Conservation (phyloP, 2,329 filamentous ascomycete genomes). For the Pseudocercospora fijiensis region DNA sequence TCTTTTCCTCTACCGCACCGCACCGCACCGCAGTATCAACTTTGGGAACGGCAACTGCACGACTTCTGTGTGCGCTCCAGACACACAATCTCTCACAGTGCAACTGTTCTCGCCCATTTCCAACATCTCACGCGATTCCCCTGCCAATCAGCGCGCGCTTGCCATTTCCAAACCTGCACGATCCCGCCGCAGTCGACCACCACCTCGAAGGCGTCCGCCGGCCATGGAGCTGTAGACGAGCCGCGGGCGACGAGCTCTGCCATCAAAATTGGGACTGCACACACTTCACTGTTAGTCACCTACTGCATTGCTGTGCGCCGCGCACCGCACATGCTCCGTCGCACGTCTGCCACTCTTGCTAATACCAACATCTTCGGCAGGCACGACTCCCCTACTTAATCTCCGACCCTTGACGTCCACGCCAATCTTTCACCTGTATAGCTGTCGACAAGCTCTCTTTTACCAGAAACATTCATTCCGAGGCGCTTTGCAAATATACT, state of each 20-base stretch:
- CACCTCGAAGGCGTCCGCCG: constrained; percentile 4
- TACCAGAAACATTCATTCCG: neutral
- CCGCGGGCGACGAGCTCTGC: constrained; percentile 12
- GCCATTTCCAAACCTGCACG: constrained; percentile 4
- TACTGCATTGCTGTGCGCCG: constrained; percentile 1
- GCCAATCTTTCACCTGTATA: neutral
- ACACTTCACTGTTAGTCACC: constrained; percentile 16
- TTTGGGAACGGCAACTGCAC: neutral
- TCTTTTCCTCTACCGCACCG: neutral
- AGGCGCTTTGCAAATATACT: neutral
- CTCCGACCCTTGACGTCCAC: constrained; percentile 5
- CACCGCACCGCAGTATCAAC: neutral
- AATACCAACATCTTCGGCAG: constrained; percentile 4
- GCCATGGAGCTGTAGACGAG: constrained; percentile 16
- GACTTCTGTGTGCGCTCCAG: neutral
- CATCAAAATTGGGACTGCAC: constrained; percentile 4
- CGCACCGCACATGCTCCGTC: constrained; percentile 2
- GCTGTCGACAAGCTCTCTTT: neutral
- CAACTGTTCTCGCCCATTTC: neutral
- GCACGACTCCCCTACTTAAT: constrained; percentile 8
- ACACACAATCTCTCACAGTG: constrained; percentile 5
- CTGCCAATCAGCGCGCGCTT: constrained; percentile 1
- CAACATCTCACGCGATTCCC: constrained; percentile 2
- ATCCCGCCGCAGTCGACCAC: constrained; percentile 12
- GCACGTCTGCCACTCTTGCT: constrained; percentile 4